Conservation (phyloP, 2,329 filamentous ascomycete genomes). For the Hypoxylon sp. region DNA sequence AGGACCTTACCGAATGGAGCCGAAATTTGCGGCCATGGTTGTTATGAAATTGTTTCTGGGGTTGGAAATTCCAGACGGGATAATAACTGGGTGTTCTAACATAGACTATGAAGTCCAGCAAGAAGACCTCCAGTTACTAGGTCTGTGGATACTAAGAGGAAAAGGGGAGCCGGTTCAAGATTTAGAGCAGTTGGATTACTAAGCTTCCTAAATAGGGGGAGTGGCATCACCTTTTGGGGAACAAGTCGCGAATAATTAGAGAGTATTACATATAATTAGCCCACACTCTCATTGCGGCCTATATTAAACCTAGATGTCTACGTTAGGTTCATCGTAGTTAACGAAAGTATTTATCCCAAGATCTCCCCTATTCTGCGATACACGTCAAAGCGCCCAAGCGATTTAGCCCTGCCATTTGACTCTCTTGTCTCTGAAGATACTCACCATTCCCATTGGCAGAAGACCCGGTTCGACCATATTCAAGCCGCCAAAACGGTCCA, state of each 20-base stretch:
- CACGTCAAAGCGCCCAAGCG: not conserved
- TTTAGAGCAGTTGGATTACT: too few species aligned
- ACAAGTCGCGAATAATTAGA: too few species aligned
- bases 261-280: too few species aligned
- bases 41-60: slow-evolving; percentile 45
- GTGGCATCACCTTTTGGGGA: too few species aligned
- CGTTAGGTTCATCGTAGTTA: not conserved
- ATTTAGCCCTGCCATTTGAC: slow-evolving; percentile 58
- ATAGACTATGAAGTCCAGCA: not conserved
- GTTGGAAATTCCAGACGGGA: slow-evolving; percentile 24
- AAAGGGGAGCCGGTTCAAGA: too few species aligned
- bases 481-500: slow-evolving; percentile 60
- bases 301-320: too few species aligned
- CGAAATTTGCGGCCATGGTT: slow-evolving; percentile 42
- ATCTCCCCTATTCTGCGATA: not conserved
- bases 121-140: not conserved
- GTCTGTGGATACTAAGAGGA: not conserved
- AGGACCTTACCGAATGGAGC: slow-evolving; percentile 30
- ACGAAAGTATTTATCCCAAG: not conserved
- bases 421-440: slow-evolving; percentile 59
- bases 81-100: not conserved
- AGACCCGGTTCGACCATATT: slow-evolving; percentile 60
- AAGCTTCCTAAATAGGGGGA: not conserved
- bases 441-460: slow-evolving; percentile 63
- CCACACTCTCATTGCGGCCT: too few species aligned